Evolutionary conservation across 1,284 basidiomycete species (phyloP).

Genomic region (Cutaneotrichosporon sp.): DNA sequence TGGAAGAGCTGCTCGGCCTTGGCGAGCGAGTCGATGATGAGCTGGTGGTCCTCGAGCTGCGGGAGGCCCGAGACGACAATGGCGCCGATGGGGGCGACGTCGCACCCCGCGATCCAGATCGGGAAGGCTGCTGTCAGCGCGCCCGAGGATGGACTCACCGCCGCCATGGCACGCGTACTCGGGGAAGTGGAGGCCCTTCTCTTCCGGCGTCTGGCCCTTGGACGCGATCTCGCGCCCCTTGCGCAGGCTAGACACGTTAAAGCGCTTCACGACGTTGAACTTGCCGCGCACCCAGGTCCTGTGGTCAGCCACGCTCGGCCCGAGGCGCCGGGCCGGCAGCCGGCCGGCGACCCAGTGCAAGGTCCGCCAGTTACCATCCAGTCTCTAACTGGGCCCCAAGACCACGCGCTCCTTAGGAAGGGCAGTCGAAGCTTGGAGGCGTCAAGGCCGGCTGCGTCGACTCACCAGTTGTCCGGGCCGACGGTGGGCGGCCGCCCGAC

Average conservation of each 20-base stretch:
- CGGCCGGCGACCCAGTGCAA: too few relatives aligned
- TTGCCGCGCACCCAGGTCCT: constrained; percentile 48
- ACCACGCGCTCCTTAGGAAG: too few relatives aligned
- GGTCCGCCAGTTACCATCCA: too few relatives aligned
- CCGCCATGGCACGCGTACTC: constrained; percentile 51
- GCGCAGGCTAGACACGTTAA: constrained; percentile 43
- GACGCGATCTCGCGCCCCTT: constrained; percentile 43
- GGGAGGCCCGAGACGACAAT: constrained; percentile 54
- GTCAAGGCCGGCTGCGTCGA: too few relatives aligned
- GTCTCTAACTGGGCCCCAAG: too few relatives aligned
- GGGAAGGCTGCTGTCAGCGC: constrained; percentile 39
- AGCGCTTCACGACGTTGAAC: constrained; percentile 45
- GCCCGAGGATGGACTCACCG: constrained; percentile 24
- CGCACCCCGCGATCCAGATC: constrained; percentile 42
- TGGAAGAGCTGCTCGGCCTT: constrained; percentile 23
- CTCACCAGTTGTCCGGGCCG: constrained; percentile 45
- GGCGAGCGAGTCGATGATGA: constrained; percentile 29
- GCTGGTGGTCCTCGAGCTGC: constrained; percentile 52
- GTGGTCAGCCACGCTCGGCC: neutral
- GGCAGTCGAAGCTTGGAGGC: too few relatives aligned
- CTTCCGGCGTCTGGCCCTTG: constrained; percentile 34
- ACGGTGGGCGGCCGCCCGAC: constrained; percentile 41
- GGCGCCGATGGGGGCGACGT: constrained; percentile 45
- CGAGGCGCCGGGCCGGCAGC: too few relatives aligned
- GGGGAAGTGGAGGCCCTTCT: constrained; percentile 37